Conservation (phyloP, 257 asterid species). For the Craterostigma plantagineum region DNA sequence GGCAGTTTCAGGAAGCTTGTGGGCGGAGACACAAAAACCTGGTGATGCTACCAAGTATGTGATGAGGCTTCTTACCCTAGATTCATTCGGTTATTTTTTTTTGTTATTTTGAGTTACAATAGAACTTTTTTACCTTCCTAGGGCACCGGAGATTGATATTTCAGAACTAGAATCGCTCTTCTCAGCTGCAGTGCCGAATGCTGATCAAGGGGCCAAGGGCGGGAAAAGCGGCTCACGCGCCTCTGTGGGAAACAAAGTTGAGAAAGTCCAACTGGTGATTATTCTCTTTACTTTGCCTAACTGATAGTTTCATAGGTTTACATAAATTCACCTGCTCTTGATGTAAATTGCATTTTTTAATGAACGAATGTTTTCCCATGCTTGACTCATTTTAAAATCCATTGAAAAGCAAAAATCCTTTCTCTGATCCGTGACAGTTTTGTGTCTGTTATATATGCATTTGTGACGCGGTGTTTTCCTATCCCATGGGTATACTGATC, state of each 20-base stretch:
- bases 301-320: too few species aligned
- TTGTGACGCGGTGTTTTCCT: too few species aligned
- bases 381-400: too few species aligned
- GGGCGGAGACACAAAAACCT: conserved; percentile 88
- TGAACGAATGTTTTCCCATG: too few species aligned
- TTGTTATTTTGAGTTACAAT: conserved; percentile 2
- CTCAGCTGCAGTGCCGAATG: conserved; percentile 80
- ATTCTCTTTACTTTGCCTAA: background rate
- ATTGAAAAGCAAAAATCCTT: too few species aligned
- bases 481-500: too few species aligned
- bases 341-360: too few species aligned
- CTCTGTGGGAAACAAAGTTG: conserved; percentile 84
- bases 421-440: too few species aligned
- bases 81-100: conserved; percentile 6
- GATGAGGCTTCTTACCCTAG: background rate
- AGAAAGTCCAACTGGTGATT: conserved; percentile 82
- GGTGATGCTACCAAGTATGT: conserved; percentile 35
- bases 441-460: too few species aligned
- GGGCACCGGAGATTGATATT: conserved; percentile 91
- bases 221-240: conserved; percentile 70
- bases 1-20: conserved; percentile 91
- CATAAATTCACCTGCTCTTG: too few species aligned
- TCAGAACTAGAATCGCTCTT: conserved; percentile 87
- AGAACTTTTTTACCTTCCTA: conserved; percentile 10
- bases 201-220: conserved; percentile 36